phyloP scores from a whole-genome alignment of 2,329 filamentous ascomycete species.

The Cercospora nicotianae region DNA sequence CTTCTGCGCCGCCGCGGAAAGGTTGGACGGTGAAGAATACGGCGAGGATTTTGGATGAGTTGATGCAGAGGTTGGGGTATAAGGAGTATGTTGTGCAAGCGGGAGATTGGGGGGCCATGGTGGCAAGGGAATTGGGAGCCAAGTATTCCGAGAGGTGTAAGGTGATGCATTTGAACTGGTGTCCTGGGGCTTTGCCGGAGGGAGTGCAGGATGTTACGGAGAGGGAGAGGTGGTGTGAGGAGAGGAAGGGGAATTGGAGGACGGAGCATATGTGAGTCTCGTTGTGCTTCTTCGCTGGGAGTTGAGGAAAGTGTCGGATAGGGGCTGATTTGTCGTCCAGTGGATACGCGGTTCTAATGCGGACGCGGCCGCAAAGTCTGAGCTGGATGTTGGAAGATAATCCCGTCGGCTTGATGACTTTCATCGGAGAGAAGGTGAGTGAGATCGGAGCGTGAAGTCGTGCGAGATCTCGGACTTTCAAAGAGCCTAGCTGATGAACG shows the following conservation, averaged over 20 bases:
- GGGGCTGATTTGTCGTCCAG: constrained; percentile 24
- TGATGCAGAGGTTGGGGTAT: constrained; percentile 47
- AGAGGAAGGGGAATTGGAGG: constrained; percentile 40
- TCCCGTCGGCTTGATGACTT: constrained; percentile 48
- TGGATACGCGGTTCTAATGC: constrained; percentile 46
- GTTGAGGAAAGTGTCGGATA: neutral
- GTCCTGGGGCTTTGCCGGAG: constrained; percentile 41
- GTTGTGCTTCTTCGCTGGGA: neutral
- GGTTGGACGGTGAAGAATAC: constrained; percentile 44
- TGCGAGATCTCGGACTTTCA: neutral
- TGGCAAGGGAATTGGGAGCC: constrained; percentile 43
- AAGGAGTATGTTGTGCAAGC: constrained; percentile 42
- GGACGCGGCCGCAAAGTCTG: constrained; percentile 47
- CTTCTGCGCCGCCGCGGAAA: constrained; percentile 32
- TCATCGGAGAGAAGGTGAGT: constrained; percentile 45
- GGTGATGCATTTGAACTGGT: constrained; percentile 47
- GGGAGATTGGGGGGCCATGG: constrained; percentile 47
- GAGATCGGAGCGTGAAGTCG: neutral
- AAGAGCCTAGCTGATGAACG: neutral
- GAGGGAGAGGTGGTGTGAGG: constrained; percentile 39
- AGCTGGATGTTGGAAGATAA: constrained; percentile 47
- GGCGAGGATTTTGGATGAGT: constrained; percentile 41
- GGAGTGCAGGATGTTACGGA: constrained; percentile 34
- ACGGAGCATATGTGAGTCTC: constrained; percentile 35
- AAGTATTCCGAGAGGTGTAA: constrained; percentile 41